Base-by-base conservation (phyloP, 805 yeast species). In the Saccharomycopsis schoenii region DNA sequence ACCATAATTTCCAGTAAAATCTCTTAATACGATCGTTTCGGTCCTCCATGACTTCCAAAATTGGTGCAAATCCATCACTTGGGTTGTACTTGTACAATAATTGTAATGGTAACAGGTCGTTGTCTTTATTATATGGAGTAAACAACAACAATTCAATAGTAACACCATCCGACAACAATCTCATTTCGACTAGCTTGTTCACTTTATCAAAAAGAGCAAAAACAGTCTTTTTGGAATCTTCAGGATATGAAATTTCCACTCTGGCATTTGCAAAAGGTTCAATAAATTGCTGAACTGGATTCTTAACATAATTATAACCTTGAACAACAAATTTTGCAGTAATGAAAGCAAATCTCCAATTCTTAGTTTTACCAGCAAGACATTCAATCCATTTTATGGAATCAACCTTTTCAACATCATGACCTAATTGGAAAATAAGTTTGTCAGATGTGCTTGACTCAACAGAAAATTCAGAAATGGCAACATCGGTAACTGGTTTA, bases 1-100 rank as follows among this genome's bases (percentile, higher is more conserved):
- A 90, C 99, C 99, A 94, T 70, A 93, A 79, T 72, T 86, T 86
- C 99, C 99, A 94, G 84, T 94, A 94, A 80, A 94, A 89, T 74
- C 85, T 84, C 79, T 94, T 94, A 76, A 96, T 93, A 74, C 98
- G 83, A 63, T 83, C 83, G 76, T 94, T 94, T 79, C 99, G 86
- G 69, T 85, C 94, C 66, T 84, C 88, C 85, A 89, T 87, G 43
- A 87, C 83, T 77, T 94, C 99, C 66, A 84, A 78, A 67, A 94
- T 88, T 71, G 99, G 98, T 62, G 97, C 96, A 71, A 87, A 92
- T n/a, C 99, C 99, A 72, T 87, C 89, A 58, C 82, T 80, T 36
- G 97, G 89, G 68, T 84, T 79, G 78, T 86, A 94, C 59, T 76
- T 82, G 83, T 86, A 96, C 66, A 83, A 78, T 75, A 94, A 82